Percentiles rank a stretch among this genome's conserved stretches.
These are phyloP conservation scores for Amanita pseudoporphyria DNA, from an alignment of 768 basidiomycete species.

Conservation along the genomic window DNA sequence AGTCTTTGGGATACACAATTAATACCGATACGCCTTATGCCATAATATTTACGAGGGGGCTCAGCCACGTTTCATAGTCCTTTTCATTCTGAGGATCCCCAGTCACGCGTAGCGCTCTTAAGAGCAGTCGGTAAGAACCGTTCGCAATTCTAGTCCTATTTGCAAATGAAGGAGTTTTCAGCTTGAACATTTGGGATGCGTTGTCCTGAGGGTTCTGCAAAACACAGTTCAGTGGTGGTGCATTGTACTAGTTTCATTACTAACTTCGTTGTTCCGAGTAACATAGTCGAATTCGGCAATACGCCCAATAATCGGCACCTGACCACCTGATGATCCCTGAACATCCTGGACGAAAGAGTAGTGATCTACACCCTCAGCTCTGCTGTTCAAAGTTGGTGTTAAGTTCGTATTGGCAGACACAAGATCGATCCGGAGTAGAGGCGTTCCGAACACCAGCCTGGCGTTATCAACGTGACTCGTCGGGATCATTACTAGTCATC, in stretches of 20 bases:
- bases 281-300: slow-evolving; percentile 37
- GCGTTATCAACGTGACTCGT: slow-evolving; percentile 1
- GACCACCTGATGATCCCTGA: background rate
- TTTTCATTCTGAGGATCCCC: slow-evolving; percentile 30
- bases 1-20: too few species aligned
- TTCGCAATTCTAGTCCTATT: slow-evolving; percentile 35
- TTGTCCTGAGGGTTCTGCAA: slow-evolving; percentile 31
- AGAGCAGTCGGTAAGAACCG: slow-evolving; percentile 29
- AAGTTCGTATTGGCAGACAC: slow-evolving; percentile 27
- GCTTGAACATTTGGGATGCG: slow-evolving; percentile 19
- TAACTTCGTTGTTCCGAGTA: slow-evolving; percentile 35
- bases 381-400: slow-evolving; percentile 19
- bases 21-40: background rate
- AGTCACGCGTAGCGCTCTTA: slow-evolving; percentile 33
- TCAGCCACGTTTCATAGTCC: slow-evolving; percentile 39
- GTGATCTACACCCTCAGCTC: background rate
- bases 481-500: too few species aligned
- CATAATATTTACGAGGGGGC: slow-evolving; percentile 36
- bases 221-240: too few species aligned
- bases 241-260: slow-evolving; percentile 8
- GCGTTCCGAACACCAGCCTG: slow-evolving; percentile 41
- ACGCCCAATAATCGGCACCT: slow-evolving; percentile 30
- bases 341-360: background rate
- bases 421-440: slow-evolving; percentile 36
- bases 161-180: slow-evolving; percentile 27